Evolutionary conservation across 305 asterid species (phyloP).

Genomic region (Fraxinus paxiana): DNA sequence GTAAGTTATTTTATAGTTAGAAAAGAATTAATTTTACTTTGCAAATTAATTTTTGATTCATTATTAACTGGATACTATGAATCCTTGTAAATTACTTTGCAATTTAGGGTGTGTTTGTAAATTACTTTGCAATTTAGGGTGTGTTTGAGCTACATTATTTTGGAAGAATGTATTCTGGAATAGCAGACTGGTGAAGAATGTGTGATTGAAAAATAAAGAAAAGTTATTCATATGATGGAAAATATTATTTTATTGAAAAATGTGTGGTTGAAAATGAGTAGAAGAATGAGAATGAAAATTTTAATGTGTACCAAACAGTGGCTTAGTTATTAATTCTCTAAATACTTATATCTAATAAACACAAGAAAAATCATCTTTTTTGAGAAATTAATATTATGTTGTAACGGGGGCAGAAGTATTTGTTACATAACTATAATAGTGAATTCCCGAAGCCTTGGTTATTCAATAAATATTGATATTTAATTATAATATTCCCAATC

Average conservation of each 20-base stretch:
- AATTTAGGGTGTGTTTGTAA: not conserved
- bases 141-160: no score
- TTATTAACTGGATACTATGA: not conserved
- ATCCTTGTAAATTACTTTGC: not conserved
- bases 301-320: no score
- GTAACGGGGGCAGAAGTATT: not conserved
- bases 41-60: not conserved
- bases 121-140: no score
- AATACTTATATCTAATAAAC: not conserved
- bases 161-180: no score
- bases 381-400: not conserved
- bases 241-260: no score
- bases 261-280: no score
- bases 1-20: not conserved
- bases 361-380: not conserved
- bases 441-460: not conserved
- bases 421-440: not conserved
- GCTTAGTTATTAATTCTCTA: not conserved
- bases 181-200: no score
- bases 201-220: no score
- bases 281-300: no score
- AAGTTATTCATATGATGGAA: no score
- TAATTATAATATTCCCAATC: not conserved
- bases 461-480: not conserved
- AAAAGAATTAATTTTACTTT: not conserved